Base-by-base conservation (phyloP, 257 asterid genomes). In the Lantana camara region DNA sequence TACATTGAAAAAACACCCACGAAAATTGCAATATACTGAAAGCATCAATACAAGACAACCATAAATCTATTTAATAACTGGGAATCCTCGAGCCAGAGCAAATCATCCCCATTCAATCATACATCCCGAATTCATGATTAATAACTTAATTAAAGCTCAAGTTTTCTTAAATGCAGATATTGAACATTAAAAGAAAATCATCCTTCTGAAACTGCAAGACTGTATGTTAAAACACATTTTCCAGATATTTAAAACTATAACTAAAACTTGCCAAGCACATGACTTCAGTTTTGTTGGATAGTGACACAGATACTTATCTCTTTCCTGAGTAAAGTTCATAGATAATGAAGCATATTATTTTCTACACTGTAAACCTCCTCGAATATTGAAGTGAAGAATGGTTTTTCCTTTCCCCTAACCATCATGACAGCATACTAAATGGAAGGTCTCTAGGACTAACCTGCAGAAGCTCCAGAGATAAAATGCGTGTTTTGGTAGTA, bases 401-500 rank as follows among this genome's bases (percentile, higher is more conserved):
- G 63, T 41, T 47, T 68, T 47, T 40, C 17, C 44, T 27, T 57
- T 37, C 73, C 14, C 51, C 47, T 32, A 53, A 70, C 70, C 50
- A 69, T 56, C 47, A 41, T 57, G 63, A 57, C 63, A 64, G 55
- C 49, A 30, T 30, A 51, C 49, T 19, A 64, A 37, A 68, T 54
- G 59, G 46, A 45, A 60, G 68, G 60, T 67, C 47, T 59, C 55
- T 20, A 66, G 42, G 64, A 69, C 74, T 51, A 63, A 94, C 99
- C 96, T 94, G 99, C 69, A 94, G 82, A 82, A 94, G 98, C 87
- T 94, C 99, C 77, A 94, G 78, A 40, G 99, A 94, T 37, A 94
- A 79, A 83, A 94, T 83, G 66, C 99, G 96, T 40, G 96, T 84
- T 75, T 85, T 94, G 57, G 81, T 80, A 27, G 96, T 88, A 64